phyloP scores from a whole-genome alignment of 148 eudicot genomes.

The Amaranthus hypochondriacus region DNA sequence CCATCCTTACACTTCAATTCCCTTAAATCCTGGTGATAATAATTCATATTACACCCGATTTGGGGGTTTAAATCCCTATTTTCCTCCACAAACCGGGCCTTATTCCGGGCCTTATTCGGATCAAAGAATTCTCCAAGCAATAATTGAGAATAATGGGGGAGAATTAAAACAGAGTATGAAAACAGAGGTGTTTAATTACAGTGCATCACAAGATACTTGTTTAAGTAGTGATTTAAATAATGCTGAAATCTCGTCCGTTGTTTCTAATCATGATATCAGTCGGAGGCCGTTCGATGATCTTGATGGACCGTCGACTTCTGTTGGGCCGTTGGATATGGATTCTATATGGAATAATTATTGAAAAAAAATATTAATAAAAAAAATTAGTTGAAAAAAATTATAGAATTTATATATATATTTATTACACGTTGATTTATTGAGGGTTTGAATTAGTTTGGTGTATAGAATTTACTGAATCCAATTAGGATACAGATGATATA shows the following conservation, averaged over 20 bases:
- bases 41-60: neutral
- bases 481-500: slow-evolving; percentile 22
- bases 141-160: slow-evolving; percentile 38
- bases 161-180: slow-evolving; percentile 40
- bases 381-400: slow-evolving; percentile 1
- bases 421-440: slow-evolving; percentile 14
- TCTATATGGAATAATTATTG: slow-evolving; percentile 46
- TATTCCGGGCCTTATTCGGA: slow-evolving; percentile 39
- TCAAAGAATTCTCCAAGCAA: slow-evolving; percentile 38
- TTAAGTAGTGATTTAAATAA: slow-evolving; percentile 41
- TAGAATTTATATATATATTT: neutral
- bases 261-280: slow-evolving; percentile 42
- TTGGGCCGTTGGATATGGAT: slow-evolving; percentile 44
- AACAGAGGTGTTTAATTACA: slow-evolving; percentile 36
- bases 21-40: neutral
- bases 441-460: slow-evolving; percentile 17
- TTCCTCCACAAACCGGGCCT: slow-evolving; percentile 18
- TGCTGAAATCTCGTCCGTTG: slow-evolving; percentile 49
- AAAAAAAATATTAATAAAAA: slow-evolving; percentile 1
- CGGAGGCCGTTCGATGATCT: slow-evolving; percentile 43
- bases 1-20: slow-evolving; percentile 13
- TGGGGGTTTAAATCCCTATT: neutral
- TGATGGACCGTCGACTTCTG: slow-evolving; percentile 40
- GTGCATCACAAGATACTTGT: slow-evolving; percentile 51
- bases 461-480: slow-evolving; percentile 29